Evolutionary conservation across 2,329 filamentous ascomycete genomes (phyloP), one percentile per base, ranked within the genome.

Genomic region (Aaosphaeria arxii): DNA sequence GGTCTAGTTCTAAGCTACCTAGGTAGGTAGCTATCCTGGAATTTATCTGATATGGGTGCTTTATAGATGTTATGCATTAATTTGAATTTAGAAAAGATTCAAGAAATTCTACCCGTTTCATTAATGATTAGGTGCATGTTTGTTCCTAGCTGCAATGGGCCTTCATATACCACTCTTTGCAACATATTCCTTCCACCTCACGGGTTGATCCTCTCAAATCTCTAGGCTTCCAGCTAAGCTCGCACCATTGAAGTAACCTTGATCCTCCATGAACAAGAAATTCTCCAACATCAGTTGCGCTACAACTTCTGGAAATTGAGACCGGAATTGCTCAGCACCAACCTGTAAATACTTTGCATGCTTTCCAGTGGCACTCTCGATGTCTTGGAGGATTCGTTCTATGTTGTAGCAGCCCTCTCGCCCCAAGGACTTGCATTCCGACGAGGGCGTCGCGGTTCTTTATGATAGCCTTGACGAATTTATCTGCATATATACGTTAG

Each of bases 261-360:
- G 77, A 24, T 77, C 71, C 46, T 75, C 69, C 49, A 83, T 62
- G 42, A 83, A 67, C 38, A 74, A 63, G 62, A 80, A 75, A 50
- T 80, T 83, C 63, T 83, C 75, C 32, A 77, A 64, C 59, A 82
- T 48, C 60, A 83, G 80, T 48, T 77, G 69, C 17, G 71, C 69
- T 55, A 68, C 65, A 28, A 69, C 64, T 7, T 72, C 69, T 2
- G 74, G 71, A 53, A 72, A 44, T 6, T 59, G 63, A 6, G 56
- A 58, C 52, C 72, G 7, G 33, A 9, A 36, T 9, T 9, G 9
- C 7, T 36, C 33, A 36, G 3, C 33, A n/a, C 9, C 9, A 9
- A 36, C 33, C 33, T 36, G 33, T n/a, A 4, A 9, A n/a, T 2
- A 36, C n/a, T 2, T 36, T n/a, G 33, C n/a, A 9, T 36, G 7